Base-by-base conservation (phyloP, 441 rosid species). In the Gossypium gossypioides region DNA sequence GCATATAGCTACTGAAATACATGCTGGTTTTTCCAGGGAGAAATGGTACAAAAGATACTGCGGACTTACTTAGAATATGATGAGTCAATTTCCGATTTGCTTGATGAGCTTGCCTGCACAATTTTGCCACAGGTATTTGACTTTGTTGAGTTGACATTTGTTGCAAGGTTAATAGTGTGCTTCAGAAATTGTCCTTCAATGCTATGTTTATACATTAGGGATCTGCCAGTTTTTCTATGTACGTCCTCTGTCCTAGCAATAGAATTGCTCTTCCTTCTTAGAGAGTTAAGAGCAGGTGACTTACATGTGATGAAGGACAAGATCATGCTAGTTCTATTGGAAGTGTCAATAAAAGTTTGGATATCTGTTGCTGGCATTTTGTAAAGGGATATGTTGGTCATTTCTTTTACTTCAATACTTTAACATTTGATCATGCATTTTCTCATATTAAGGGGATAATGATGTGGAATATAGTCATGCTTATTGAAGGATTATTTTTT, bases 101-200 rank as follows among this genome's bases (percentile, higher is more conserved):
- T 92, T 12, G 76, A 85, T 78, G 90, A 92, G 61, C 86, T 92
- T 76, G 88, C 96, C 27, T 84, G 88, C 84, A 79, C 81, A 56
- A 72, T 85, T 75, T 86, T 92, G 77, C 92, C 95, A 1, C 85
- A 86, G 96, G 97, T 90, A 71, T 70, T 29, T 57, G 57, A 57
- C 65, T 55, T 25, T 46, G 24, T 22, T 44, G 58, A 72, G 55
- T 37, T 24, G 3, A 42, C 50, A 74, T 3, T 42, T 67, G 55
- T 61, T 66, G 52, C 68, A 72, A 37, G 22, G 46, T 48, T 59
- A 48, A 25, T 44, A 42, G 44, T 9, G 56, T 59, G 12, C 24
- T 25, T 16, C 16, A 4, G 44, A 68, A 68, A 9, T 24, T 44
- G 18, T 50, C 44, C 25, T 16, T 16, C 6, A 0, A 8, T 5